Evolutionary conservation across 768 basidiomycete species (phyloP), one percentile per base, ranked within the genome.

Genomic region (Lactarius evosmus): DNA sequence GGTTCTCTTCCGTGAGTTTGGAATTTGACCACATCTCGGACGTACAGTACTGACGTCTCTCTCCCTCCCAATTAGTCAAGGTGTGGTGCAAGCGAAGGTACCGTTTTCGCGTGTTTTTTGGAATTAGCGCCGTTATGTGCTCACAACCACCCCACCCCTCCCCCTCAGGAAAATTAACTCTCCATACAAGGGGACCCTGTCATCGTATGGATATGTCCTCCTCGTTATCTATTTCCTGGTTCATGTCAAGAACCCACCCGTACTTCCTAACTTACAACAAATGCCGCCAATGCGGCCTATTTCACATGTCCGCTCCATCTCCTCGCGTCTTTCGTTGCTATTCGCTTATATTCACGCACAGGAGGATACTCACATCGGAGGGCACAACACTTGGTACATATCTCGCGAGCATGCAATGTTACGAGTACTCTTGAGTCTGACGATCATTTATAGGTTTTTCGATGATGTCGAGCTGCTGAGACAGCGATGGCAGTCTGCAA

Each of bases 211-310:
- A 67, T 98, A 96, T 78, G 95, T 96, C 69, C 83, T 99, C 58
- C 89, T 99, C 75, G 96, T 98, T 74, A 93, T 99, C 70, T 97
- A 95, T 78, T 99, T 94, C 78, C 85, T 98, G 58, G 87, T 95
- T 52, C 97, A 99, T 75, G 95, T 98, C 78, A 96, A 97, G 79
- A 93, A 93, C 69, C 95, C 96, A 60, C 92, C 95, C 29, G 92
- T 99, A 49, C 81, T 99, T 64, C 96, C 96, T 69, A 97, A 97
- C 78, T 82, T 97, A 66, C 95, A 97, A 79, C 88, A 93, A 75
- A 91, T 97, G 82, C 93, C 93, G 27, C 93, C 95, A 36, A 74
- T 95, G 69, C 88, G 91, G 56, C 91, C 93, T 36, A 92, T 95
- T 70, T 82, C 91, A 63, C 85, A 85, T 71, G 91, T 89, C 62